Percentiles rank a stretch among this genome's conserved stretches.
Evolutionary conservation across 495 filamentous ascomycete genomes (phyloP).

Genomic region (Hypoxylon fuscum): DNA sequence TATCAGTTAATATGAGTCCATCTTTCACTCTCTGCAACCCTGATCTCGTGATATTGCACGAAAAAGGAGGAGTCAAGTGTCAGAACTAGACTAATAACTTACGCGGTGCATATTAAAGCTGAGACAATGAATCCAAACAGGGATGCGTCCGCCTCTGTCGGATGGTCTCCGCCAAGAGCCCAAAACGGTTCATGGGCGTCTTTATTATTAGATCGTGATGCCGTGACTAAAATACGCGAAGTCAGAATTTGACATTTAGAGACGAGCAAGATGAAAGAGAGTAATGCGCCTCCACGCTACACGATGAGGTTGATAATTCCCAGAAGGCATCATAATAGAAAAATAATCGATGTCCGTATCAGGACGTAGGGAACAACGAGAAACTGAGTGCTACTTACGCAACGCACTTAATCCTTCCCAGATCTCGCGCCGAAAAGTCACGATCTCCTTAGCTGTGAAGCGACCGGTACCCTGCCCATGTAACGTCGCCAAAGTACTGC

Average conservation of each 20-base stretch:
- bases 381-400: slow-evolving; percentile 15
- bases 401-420: slow-evolving; percentile 62
- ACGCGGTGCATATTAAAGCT: slow-evolving; percentile 62
- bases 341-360: no score
- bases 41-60: neutral
- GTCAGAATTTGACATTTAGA: slow-evolving; percentile 6
- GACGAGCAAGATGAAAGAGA: no score
- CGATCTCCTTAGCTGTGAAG: slow-evolving; percentile 60
- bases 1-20: slow-evolving; percentile 4
- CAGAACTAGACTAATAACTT: slow-evolving; percentile 42
- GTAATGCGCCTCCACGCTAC: no score
- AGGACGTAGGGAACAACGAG: slow-evolving; percentile 20
- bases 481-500: slow-evolving; percentile 51
- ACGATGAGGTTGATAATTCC: no score
- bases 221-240: slow-evolving; percentile 17
- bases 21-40: no score
- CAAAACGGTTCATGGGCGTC: slow-evolving; percentile 58
- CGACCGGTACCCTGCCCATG: slow-evolving; percentile 65
- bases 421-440: slow-evolving; percentile 54
- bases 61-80: slow-evolving; percentile 1
- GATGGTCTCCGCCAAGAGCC: slow-evolving; percentile 61
- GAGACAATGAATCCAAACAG: slow-evolving; percentile 67
- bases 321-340: no score
- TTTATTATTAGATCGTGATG: slow-evolving; percentile 20
- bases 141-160: slow-evolving; percentile 65